Evolutionary conservation across 441 rosid genomes (phyloP).

Genomic region (Corymbia citriodora): DNA sequence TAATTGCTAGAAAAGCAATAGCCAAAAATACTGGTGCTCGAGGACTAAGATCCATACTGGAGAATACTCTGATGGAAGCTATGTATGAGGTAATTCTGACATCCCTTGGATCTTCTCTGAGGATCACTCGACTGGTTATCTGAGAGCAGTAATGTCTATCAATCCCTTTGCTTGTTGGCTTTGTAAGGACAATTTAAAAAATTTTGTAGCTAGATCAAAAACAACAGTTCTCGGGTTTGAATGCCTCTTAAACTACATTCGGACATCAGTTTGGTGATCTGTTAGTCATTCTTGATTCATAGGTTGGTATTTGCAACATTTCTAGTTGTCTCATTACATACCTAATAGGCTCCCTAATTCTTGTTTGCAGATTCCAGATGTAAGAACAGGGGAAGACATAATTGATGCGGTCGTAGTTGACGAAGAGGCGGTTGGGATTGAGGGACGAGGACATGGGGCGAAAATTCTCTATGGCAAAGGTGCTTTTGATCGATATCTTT

Average conservation of each 20-base stretch:
- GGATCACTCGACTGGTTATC: neutral
- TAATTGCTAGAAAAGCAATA: constrained; percentile 83
- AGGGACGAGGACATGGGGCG: constrained; percentile 57
- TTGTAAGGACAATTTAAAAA: neutral
- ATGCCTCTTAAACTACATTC: neutral
- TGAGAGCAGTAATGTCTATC: neutral
- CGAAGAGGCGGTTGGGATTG: constrained; percentile 63
- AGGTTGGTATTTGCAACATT: neutral
- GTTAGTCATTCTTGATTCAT: neutral
- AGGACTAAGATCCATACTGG: constrained; percentile 80
- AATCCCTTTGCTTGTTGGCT: neutral
- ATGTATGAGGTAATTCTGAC: constrained; percentile 81
- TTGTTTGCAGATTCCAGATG: constrained; percentile 75
- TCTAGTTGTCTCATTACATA: neutral
- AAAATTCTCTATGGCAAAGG: constrained; percentile 82
- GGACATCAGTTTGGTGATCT: neutral
- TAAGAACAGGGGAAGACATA: constrained; percentile 52
- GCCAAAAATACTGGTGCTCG: constrained; percentile 92
- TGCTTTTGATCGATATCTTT: constrained; percentile 60
- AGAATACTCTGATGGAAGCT: constrained; percentile 88
- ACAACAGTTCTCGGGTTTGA: neutral
- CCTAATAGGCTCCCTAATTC: neutral
- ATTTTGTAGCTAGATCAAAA: neutral
- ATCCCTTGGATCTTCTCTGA: neutral
- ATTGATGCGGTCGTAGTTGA: constrained; percentile 89